Evolutionary conservation across 78 protist species (phyloP).

Genomic region (Dictyostelium discoideum): DNA sequence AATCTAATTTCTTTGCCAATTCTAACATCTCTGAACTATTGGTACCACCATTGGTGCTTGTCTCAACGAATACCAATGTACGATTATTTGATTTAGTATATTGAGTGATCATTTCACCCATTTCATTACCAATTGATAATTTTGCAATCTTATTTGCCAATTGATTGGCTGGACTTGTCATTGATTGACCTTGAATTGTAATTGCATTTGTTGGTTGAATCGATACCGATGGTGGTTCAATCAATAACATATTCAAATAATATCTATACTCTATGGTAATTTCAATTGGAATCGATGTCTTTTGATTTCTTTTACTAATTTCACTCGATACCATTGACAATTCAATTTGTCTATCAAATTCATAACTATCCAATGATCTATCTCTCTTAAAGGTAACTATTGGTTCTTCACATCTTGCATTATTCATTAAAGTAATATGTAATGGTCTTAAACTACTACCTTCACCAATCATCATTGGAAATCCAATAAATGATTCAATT

Average conservation of each 20-base stretch:
- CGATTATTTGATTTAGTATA: slow-evolving; percentile 32
- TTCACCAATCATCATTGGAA: slow-evolving; percentile 38
- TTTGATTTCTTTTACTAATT: slow-evolving; percentile 32
- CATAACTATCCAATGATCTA: slow-evolving; percentile 29
- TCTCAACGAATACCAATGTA: slow-evolving; percentile 67
- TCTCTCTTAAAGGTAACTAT: slow-evolving; percentile 65
- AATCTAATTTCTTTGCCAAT: slow-evolving; percentile 77
- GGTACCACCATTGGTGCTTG: not conserved
- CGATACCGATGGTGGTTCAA: slow-evolving; percentile 48
- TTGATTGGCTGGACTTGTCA: not conserved
- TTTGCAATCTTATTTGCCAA: not conserved
- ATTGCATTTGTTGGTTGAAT: not conserved
- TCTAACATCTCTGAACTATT: slow-evolving; percentile 17
- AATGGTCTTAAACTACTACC: slow-evolving; percentile 38
- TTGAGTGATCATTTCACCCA: slow-evolving; percentile 12
- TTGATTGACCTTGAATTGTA: not conserved
- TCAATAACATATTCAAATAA: slow-evolving; percentile 62
- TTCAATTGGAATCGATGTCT: slow-evolving; percentile 28
- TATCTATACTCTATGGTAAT: slow-evolving; percentile 56
- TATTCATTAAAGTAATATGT: slow-evolving; percentile 38
- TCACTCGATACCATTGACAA: slow-evolving; percentile 8
- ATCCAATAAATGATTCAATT: slow-evolving; percentile 80
- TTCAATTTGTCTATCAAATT: slow-evolving; percentile 35
- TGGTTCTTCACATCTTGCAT: slow-evolving; percentile 48
- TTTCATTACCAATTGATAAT: slow-evolving; percentile 4